A percentile compares a stretch with the other conserved stretches of the same genome.
These are phyloP conservation scores for Fusarium penzigii DNA, from an alignment of 2,329 filamentous ascomycete genomes.

Conservation along the genomic window DNA sequence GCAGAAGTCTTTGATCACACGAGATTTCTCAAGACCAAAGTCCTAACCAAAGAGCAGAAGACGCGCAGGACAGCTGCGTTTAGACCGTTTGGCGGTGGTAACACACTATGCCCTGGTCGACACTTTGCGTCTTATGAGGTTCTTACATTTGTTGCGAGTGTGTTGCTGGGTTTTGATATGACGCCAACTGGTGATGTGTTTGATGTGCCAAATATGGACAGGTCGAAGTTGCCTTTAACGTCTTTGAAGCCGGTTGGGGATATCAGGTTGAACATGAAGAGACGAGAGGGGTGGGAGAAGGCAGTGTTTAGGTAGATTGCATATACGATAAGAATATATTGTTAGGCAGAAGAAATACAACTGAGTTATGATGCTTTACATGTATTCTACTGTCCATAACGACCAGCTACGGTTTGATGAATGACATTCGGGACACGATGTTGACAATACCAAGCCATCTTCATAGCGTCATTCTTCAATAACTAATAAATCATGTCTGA, in stretches of 20 bases:
- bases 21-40: constrained; percentile 11
- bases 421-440: too few species aligned
- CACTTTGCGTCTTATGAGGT: constrained; percentile 21
- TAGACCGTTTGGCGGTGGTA: constrained; percentile 20
- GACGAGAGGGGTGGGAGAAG: constrained; percentile 5
- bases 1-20: constrained; percentile 21
- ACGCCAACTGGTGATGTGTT: constrained; percentile 6
- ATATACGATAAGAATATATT: too few species aligned
- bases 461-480: too few species aligned
- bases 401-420: too few species aligned
- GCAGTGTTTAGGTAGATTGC: neutral
- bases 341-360: too few species aligned
- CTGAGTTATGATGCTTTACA: too few species aligned
- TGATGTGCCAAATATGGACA: constrained; percentile 14
- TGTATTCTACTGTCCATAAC: too few species aligned
- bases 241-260: constrained; percentile 15
- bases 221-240: constrained; percentile 19
- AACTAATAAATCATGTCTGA: too few species aligned
- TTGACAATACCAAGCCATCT: too few species aligned
- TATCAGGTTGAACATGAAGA: constrained; percentile 6
- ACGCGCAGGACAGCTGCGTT: constrained; percentile 14
- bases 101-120: constrained; percentile 18
- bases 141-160: constrained; percentile 15
- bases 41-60: constrained; percentile 15
- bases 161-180: constrained; percentile 17